Conservation (phyloP, 257 asterid genomes). For the Solanum sejunctum region DNA sequence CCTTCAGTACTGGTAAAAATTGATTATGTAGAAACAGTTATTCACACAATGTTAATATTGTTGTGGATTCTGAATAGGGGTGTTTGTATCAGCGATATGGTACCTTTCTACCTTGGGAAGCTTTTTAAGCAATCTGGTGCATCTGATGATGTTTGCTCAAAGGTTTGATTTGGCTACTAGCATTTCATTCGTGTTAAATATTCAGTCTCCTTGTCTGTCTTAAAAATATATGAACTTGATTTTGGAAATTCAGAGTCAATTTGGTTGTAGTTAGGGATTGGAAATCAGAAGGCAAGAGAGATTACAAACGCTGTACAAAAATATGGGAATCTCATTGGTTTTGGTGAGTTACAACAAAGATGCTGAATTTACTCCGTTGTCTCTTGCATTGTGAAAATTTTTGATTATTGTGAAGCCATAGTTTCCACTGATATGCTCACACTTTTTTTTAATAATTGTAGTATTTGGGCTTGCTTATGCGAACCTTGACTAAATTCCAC, state of each 20-base stretch:
- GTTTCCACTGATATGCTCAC: background rate
- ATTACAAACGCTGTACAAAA: slow-evolving; percentile 39
- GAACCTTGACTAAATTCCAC: background rate
- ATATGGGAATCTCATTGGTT: slow-evolving; percentile 82
- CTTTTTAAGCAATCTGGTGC: slow-evolving; percentile 58
- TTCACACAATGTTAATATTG: background rate
- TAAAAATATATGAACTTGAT: background rate
- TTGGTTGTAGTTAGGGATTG: slow-evolving; percentile 53
- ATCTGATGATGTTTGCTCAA: slow-evolving; percentile 51
- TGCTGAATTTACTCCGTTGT: background rate
- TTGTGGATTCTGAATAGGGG: slow-evolving; percentile 35
- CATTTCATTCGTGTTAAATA: background rate
- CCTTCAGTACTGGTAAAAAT: background rate
- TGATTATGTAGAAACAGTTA: background rate
- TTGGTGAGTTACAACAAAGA: slow-evolving; percentile 43
- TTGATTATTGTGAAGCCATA: background rate
- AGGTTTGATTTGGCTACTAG: slow-evolving; percentile 35
- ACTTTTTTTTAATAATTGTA: background rate
- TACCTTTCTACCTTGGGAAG: slow-evolving; percentile 83
- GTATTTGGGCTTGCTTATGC: background rate
- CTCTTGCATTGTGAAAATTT: background rate
- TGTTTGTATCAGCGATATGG: slow-evolving; percentile 85
- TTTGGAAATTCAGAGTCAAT: slow-evolving; percentile 1
- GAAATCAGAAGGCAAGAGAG: slow-evolving; percentile 57
- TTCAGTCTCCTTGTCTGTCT: background rate